These are phyloP conservation scores for Botrytis fragariae DNA, from an alignment of 2,329 filamentous ascomycete species.

Conservation along the genomic window DNA sequence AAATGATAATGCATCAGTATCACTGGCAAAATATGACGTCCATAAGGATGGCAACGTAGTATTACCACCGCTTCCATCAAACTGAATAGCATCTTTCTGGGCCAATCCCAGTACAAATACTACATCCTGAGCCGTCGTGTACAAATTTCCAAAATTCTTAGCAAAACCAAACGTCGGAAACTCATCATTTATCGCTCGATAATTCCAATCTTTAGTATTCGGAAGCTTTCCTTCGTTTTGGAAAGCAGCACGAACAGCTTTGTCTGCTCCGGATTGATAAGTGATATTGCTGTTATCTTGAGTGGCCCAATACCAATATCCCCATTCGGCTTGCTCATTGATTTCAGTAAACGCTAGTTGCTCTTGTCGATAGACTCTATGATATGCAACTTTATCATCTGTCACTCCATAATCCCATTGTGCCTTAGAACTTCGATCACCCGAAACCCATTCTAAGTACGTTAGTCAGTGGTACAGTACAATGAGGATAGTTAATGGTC, in stretches of 20 bases:
- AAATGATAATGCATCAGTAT: conserved; percentile 61
- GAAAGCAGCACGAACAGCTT: conserved; percentile 65
- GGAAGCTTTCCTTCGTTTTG: conserved; percentile 58
- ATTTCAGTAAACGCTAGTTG: conserved; percentile 68
- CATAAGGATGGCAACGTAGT: conserved; percentile 72
- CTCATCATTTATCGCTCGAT: conserved; percentile 64
- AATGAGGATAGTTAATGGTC: not conserved
- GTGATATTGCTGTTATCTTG: conserved; percentile 53
- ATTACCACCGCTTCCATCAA: conserved; percentile 63
- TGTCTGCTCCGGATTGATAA: conserved; percentile 70
- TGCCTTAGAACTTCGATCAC: conserved; percentile 54
- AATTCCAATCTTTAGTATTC: conserved; percentile 63
- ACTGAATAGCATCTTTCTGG: conserved; percentile 75
- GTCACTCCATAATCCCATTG: conserved; percentile 59
- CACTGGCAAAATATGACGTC: conserved; percentile 67
- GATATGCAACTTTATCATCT: conserved; percentile 55
- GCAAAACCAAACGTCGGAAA: conserved; percentile 82
- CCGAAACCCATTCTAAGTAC: conserved; percentile 67
- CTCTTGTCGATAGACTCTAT: conserved; percentile 57
- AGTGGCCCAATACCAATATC: conserved; percentile 73
- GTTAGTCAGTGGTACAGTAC: not conserved
- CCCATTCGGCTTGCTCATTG: conserved; percentile 75
- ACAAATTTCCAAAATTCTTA: conserved; percentile 50
- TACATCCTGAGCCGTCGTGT: conserved; percentile 29
- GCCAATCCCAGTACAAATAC: conserved; percentile 76